Conservation (phyloP, 164 flowering plant species). For the Dillenia suffruticosa region DNA sequence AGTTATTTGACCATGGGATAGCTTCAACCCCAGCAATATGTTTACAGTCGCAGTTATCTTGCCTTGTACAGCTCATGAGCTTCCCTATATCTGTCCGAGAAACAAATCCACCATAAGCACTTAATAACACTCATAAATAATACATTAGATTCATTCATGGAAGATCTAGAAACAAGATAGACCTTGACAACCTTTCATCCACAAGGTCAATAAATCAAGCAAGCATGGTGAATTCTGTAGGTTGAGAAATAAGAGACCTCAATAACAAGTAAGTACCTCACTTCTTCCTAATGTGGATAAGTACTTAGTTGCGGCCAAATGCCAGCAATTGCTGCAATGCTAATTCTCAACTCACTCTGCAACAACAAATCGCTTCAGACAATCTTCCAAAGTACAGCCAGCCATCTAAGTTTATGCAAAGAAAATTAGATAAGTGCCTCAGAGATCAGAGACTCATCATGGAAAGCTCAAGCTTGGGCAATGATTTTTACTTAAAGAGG, state of each 20-base stretch:
- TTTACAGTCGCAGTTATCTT: slow-evolving; percentile 71
- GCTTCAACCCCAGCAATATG: slow-evolving; percentile 30
- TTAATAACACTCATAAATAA: too few relatives aligned
- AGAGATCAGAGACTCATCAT: background rate
- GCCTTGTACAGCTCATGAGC: slow-evolving; percentile 41
- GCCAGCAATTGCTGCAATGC: slow-evolving; percentile 78
- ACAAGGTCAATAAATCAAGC: too few relatives aligned
- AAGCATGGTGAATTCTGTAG: too few relatives aligned
- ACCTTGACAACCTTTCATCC: too few relatives aligned
- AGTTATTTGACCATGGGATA: slow-evolving; percentile 59
- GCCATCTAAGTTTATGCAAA: slow-evolving; percentile 31
- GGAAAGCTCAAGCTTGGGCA: slow-evolving; percentile 5
- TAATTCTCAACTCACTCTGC: slow-evolving; percentile 71
- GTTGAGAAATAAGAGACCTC: too few relatives aligned
- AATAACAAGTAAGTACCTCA: slow-evolving; percentile 52
- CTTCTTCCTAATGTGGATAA: slow-evolving; percentile 31
- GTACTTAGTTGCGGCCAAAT: slow-evolving; percentile 64
- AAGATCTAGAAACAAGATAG: too few relatives aligned
- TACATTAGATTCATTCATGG: too few relatives aligned
- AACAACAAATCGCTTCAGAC: slow-evolving; percentile 57
- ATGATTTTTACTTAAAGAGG: background rate
- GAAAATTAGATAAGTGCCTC: background rate
- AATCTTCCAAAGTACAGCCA: slow-evolving; percentile 69
- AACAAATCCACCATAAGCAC: slow-evolving; percentile 9
- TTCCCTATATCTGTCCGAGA: slow-evolving; percentile 47